Evolutionary conservation across 768 basidiomycete species (phyloP).

Genomic region (Fomitopsis serialis): DNA sequence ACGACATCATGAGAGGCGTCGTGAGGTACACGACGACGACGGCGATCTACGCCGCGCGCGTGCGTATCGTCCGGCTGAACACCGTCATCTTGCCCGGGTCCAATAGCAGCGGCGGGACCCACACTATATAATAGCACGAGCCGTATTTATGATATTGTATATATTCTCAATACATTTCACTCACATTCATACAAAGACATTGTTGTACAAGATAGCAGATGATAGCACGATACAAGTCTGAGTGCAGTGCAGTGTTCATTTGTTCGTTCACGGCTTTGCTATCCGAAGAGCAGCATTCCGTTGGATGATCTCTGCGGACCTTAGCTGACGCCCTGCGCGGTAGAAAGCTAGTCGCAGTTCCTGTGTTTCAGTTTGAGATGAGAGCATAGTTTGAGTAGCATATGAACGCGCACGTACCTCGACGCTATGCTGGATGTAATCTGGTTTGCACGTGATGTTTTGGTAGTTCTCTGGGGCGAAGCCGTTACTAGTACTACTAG

Average conservation of each 20-base stretch:
- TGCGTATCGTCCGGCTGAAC: conserved; percentile 86
- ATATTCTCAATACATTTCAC: not conserved
- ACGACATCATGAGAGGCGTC: conserved; percentile 80
- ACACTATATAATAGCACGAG: not conserved
- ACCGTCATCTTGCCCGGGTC: conserved; percentile 91
- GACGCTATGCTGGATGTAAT: conserved; percentile 39
- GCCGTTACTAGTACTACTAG: too few species aligned
- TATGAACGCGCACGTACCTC: conserved; percentile 33
- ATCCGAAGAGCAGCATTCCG: conserved; percentile 9
- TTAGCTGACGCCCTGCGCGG: conserved; percentile 38
- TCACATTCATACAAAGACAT: not conserved
- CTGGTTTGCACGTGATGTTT: conserved; percentile 31
- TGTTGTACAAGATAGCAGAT: not conserved
- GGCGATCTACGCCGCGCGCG: conserved; percentile 71
- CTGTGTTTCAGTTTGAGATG: conserved; percentile 21
- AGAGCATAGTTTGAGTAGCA: too few species aligned
- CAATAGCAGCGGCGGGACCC: conserved; percentile 85
- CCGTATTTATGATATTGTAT: not conserved
- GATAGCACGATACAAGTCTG: not conserved
- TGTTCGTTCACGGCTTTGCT: not conserved
- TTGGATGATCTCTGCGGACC: conserved; percentile 31
- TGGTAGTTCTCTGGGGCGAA: conserved; percentile 25
- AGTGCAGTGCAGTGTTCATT: not conserved
- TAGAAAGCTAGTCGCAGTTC: conserved; percentile 46
- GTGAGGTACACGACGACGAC: conserved; percentile 89